phyloP scores from a whole-genome alignment of 176 grass and related monocot species.

The Oryza punctata region DNA sequence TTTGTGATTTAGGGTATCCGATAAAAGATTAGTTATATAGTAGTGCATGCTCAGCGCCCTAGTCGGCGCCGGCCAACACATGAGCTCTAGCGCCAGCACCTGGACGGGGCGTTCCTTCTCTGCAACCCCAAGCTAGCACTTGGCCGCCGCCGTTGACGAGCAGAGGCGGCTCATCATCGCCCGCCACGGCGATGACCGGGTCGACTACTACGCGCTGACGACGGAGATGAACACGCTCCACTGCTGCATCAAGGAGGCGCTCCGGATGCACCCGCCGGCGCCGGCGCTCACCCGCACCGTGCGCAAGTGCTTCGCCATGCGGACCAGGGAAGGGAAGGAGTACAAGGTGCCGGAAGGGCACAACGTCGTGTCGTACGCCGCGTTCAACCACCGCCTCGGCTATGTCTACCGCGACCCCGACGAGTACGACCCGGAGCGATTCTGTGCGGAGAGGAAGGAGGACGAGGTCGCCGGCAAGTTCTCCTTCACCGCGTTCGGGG shows the following conservation, averaged over 20 bases:
- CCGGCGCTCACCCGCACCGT: constrained; percentile 53
- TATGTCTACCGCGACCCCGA: constrained; percentile 48
- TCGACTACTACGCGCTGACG: constrained; percentile 35
- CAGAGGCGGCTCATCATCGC: constrained; percentile 37
- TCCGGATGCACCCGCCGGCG: constrained; percentile 51
- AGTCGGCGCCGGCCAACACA: constrained; percentile 60
- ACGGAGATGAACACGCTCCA: constrained; percentile 55
- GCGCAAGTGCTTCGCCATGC: constrained; percentile 46
- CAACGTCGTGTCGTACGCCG: constrained; percentile 41
- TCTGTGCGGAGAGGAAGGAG: constrained; percentile 12
- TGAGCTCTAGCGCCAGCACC: constrained; percentile 42
- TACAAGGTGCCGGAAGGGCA: constrained; percentile 49
- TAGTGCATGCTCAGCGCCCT: constrained; percentile 46
- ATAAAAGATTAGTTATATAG: no score
- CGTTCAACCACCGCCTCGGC: constrained; percentile 46
- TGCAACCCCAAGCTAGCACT: constrained; percentile 23
- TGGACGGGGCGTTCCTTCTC: constrained; percentile 58
- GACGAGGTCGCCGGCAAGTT: constrained; percentile 55
- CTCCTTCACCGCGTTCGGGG: constrained; percentile 62
- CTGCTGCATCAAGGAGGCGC: constrained; percentile 57
- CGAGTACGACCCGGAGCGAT: constrained; percentile 52
- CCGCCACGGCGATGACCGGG: constrained; percentile 14
- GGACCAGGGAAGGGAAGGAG: constrained; percentile 49
- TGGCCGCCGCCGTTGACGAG: constrained; percentile 44
- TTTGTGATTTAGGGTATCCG: no score